Percentiles rank a stretch among this genome's conserved stretches.
Conservation (phyloP, 352 stramenopile species). For the Globisporangium ultimum region DNA sequence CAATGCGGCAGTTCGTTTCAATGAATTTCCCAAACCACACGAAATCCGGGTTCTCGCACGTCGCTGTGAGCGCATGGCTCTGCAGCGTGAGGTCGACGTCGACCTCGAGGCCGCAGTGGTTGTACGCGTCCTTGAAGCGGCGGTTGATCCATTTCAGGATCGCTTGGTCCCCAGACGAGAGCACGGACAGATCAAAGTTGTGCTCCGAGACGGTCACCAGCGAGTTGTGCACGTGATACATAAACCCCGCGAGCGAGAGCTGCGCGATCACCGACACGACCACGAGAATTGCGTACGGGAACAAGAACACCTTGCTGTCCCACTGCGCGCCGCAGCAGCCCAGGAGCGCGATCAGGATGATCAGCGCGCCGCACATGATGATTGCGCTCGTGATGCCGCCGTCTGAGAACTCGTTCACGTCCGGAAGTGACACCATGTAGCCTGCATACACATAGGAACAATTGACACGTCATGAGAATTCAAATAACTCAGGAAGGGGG, state of each 20-base stretch:
- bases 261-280: slow-evolving; percentile 75
- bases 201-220: slow-evolving; percentile 56
- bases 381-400: slow-evolving; percentile 73
- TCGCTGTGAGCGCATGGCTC: slow-evolving; percentile 37
- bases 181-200: slow-evolving; percentile 68
- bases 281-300: slow-evolving; percentile 78
- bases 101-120: slow-evolving; percentile 60
- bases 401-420: slow-evolving; percentile 80
- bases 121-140: slow-evolving; percentile 75
- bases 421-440: slow-evolving; percentile 77
- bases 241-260: slow-evolving; percentile 72
- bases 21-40: slow-evolving; percentile 75
- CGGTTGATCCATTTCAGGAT: slow-evolving; percentile 78
- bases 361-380: slow-evolving; percentile 75
- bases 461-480: slow-evolving; percentile 1
- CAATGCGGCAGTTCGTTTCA: slow-evolving; percentile 68
- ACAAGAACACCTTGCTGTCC: slow-evolving; percentile 86
- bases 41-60: slow-evolving; percentile 55
- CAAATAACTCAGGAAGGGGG: not conserved
- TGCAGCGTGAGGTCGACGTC: slow-evolving; percentile 53
- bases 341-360: slow-evolving; percentile 72
- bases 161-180: slow-evolving; percentile 47
- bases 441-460: slow-evolving; percentile 25
- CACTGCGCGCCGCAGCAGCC: slow-evolving; percentile 81
- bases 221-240: slow-evolving; percentile 77